A percentile compares a stretch with the other conserved stretches of the same genome.
These are phyloP conservation scores for Debaryomycetaceae sp. DNA, from an alignment of 1,139 yeast species.

Conservation along the genomic window DNA sequence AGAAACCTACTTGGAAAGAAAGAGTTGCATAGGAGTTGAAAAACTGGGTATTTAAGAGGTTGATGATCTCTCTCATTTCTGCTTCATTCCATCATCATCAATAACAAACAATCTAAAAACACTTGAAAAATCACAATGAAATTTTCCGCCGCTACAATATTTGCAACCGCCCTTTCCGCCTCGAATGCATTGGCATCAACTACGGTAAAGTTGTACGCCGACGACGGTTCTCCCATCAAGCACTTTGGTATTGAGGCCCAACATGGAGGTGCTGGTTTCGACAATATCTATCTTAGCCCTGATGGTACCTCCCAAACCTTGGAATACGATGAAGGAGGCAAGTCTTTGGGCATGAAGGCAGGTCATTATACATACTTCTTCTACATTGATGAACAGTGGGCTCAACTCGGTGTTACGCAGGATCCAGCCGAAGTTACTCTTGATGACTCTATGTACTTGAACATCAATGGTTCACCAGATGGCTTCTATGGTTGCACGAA, in stretches of 20 bases:
- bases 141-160: neutral
- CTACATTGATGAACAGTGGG: neutral
- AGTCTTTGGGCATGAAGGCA: neutral
- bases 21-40: too few relatives aligned
- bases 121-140: neutral
- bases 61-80: too few relatives aligned
- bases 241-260: slow-evolving; percentile 27
- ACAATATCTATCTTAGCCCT: neutral
- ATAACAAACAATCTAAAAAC: too few relatives aligned
- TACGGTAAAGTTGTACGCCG: slow-evolving; percentile 6
- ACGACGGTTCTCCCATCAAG: slow-evolving; percentile 15
- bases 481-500: slow-evolving; percentile 41
- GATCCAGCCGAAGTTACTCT: slow-evolving; percentile 11
- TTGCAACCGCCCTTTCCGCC: slow-evolving; percentile 1
- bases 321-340: neutral
- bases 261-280: slow-evolving; percentile 57
- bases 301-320: neutral
- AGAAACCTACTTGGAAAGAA: too few relatives aligned
- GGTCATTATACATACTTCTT: neutral
- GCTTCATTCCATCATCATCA: too few relatives aligned
- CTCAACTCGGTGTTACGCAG: neutral
- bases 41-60: too few relatives aligned
- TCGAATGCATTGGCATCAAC: neutral
- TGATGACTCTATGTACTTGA: slow-evolving; percentile 23
- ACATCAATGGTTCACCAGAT: slow-evolving; percentile 25